These are phyloP conservation scores for Elongisporangium senticosum DNA, from an alignment of 352 stramenopile genomes.

Conservation along the genomic window DNA sequence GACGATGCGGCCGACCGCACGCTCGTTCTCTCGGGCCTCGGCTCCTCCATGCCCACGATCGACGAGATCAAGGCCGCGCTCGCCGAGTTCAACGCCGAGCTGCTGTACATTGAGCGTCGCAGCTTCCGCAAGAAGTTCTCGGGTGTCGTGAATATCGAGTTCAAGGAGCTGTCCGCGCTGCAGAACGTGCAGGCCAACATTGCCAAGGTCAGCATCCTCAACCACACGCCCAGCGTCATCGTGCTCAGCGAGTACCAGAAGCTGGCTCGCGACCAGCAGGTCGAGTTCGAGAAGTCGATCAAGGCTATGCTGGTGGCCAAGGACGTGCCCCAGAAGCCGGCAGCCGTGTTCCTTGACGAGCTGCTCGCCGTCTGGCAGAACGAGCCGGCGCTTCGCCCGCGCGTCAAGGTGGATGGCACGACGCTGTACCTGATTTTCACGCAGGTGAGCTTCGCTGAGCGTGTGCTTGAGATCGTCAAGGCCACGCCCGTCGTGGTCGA, in stretches of 20 bases:
- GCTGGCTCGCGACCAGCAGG: constrained; percentile 62
- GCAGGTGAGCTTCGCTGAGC: constrained; percentile 59
- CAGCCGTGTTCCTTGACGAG: constrained; percentile 68
- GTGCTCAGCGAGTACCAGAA: constrained; percentile 47
- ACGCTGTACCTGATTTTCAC: constrained; percentile 80
- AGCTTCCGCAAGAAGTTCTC: constrained; percentile 65
- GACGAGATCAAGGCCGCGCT: constrained; percentile 78
- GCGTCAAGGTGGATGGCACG: constrained; percentile 56
- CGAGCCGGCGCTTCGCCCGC: constrained; percentile 53
- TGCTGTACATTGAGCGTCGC: constrained; percentile 72
- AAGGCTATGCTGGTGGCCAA: constrained; percentile 80
- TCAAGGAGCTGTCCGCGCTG: constrained; percentile 51
- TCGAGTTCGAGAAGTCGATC: constrained; percentile 82
- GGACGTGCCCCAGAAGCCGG: constrained; percentile 65
- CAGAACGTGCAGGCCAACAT: constrained; percentile 42
- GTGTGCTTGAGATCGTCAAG: constrained; percentile 44
- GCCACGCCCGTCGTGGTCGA: constrained; percentile 47
- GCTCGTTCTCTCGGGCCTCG: constrained; percentile 68
- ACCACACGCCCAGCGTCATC: constrained; percentile 50
- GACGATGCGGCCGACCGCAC: constrained; percentile 63
- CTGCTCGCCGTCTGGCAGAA: constrained; percentile 69
- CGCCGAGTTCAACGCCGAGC: constrained; percentile 43
- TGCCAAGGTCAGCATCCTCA: constrained; percentile 54
- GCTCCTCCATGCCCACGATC: constrained; percentile 52
- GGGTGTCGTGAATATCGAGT: constrained; percentile 70